Evolutionary conservation across 2,329 filamentous ascomycete genomes (phyloP).

Genomic region (Fusarium brachygibbosum): DNA sequence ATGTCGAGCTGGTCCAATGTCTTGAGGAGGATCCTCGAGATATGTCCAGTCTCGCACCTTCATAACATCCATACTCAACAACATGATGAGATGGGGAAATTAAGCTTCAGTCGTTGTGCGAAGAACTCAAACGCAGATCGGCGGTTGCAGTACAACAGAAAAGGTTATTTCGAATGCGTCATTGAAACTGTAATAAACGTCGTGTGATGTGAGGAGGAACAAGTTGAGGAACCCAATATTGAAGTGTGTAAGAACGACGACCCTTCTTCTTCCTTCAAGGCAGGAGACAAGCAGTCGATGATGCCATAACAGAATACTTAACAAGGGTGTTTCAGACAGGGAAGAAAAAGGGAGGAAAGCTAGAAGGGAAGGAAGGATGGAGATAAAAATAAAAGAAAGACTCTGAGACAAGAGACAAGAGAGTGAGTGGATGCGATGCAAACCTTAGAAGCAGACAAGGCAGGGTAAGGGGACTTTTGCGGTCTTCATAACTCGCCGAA

Average conservation of each 20-base stretch:
- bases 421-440: conserved; percentile 24
- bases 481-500: conserved; percentile 31
- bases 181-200: conserved; percentile 32
- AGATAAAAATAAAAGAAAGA: conserved; percentile 1
- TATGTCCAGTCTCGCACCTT: conserved; percentile 58
- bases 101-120: conserved; percentile 6
- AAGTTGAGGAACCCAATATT: conserved; percentile 10
- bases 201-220: conserved; percentile 17
- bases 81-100: conserved; percentile 33
- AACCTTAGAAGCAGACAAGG: conserved; percentile 24
- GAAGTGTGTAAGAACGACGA: conserved; percentile 14
- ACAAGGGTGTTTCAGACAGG: conserved; percentile 17
- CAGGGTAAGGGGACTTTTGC: conserved; percentile 33
- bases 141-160: conserved; percentile 11
- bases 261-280: conserved; percentile 33
- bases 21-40: conserved; percentile 54
- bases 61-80: conserved; percentile 52
- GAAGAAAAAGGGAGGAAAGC: conserved; percentile 15
- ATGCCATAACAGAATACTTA: conserved; percentile 23
- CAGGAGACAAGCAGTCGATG: conserved; percentile 15
- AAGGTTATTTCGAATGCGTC: conserved; percentile 25
- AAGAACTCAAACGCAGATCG: conserved; percentile 7
- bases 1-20: conserved; percentile 54
- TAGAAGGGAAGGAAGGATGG: conserved; percentile 5
- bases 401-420: conserved; percentile 34